Base-by-base conservation (phyloP, 1,284 basidiomycete species). In the Malassezia globosa region DNA sequence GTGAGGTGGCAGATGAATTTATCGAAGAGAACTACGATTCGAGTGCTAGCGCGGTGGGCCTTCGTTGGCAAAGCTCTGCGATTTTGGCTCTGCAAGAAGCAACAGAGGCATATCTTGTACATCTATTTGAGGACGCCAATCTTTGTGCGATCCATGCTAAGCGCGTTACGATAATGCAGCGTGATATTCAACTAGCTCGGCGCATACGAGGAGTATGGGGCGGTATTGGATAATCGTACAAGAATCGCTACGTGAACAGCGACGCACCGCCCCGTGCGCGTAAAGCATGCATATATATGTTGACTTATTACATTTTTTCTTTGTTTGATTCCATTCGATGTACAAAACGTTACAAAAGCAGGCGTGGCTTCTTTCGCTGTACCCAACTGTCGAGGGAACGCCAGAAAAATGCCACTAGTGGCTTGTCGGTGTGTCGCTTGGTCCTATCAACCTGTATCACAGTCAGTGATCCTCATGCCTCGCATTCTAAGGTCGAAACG, bases 341-440 rank as follows among this genome's bases (percentile, higher is more conserved):
- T 39, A 23, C 13, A 23, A 7, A 35, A 13, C 3, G 14, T 38
- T 21, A 52, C 18, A 42, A 33, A 31, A 46, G 50, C 40, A 66
- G 37, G 19, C 59, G 54, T 18, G 64, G 64, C 37, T 66, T 66
- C 5, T 57, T 44, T 10, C 63, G 39, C 35, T 59, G 57, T 61
- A 84, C 85, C 87, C 87, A 90, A 19, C 78, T 78, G 64, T 96
- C 92, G 19, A 95, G 73, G 22, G 79, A 80, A 63, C 87, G 83
- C 92, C 90, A 96, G 69, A 96, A 95, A 56, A 88, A 84, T 6
- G 87, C 87, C 0, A 94, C 88, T 6, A 86, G 82, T 34, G 87
- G 85, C 71, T 92, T 88, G 75, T 96, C 92, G n/a, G 88, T 82
- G 72, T 96, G 90, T 59, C 92, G 79, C 52, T 67, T 67, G 4